Evolutionary conservation across 2,329 filamentous ascomycete species (phyloP).

Genomic region (Moelleriella libera): DNA sequence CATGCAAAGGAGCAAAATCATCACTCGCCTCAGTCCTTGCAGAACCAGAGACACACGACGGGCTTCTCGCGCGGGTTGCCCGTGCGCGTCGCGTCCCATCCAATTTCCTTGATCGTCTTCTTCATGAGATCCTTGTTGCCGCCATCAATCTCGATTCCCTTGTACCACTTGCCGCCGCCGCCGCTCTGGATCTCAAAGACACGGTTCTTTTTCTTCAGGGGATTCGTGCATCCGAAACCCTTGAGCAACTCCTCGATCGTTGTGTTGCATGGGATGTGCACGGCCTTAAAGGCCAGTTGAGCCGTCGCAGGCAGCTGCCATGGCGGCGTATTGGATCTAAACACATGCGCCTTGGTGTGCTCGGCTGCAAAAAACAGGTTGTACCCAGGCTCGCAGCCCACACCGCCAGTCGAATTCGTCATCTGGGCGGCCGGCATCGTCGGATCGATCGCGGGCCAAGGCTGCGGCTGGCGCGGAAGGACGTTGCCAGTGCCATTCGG

Average conservation of each 20-base stretch:
- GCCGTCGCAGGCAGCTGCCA: conserved; percentile 34
- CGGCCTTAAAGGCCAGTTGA: conserved; percentile 30
- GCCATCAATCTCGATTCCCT: conserved; percentile 35
- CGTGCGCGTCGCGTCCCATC: conserved; percentile 40
- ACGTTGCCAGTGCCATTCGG: conserved; percentile 22
- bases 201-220: conserved; percentile 34
- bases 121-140: conserved; percentile 32
- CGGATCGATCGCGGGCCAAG: conserved; percentile 26
- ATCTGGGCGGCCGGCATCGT: conserved; percentile 38
- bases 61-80: conserved; percentile 33
- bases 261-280: conserved; percentile 37
- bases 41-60: conserved; percentile 46
- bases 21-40: conserved; percentile 26
- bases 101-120: conserved; percentile 38
- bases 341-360: conserved; percentile 45
- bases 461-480: conserved; percentile 23
- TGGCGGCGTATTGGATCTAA: conserved; percentile 34
- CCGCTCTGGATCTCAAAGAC: conserved; percentile 42
- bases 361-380: conserved; percentile 46
- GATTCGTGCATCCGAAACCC: conserved; percentile 42
- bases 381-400: conserved; percentile 46
- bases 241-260: conserved; percentile 42
- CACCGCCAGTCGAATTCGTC: conserved; percentile 41
- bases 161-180: conserved; percentile 44
- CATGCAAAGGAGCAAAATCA: neutral